Conservation (phyloP, 345 rosid genomes). For the Erysimum cheiranthoides region DNA sequence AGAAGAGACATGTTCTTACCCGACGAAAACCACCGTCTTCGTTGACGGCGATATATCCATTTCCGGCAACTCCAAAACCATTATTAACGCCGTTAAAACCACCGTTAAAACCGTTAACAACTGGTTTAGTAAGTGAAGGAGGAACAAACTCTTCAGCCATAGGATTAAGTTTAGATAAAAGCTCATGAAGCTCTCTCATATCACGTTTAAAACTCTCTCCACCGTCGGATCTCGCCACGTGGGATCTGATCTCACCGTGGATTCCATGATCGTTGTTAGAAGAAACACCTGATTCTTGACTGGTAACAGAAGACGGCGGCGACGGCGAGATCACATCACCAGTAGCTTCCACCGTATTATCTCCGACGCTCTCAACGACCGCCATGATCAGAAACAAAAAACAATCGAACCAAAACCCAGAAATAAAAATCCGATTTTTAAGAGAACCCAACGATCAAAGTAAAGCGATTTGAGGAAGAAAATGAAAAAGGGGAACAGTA, state of each 20-base stretch:
- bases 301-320: constrained; percentile 49
- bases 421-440: constrained; percentile 32
- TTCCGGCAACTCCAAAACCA: constrained; percentile 40
- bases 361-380: constrained; percentile 59
- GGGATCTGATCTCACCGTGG: constrained; percentile 49
- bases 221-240: constrained; percentile 48
- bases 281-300: constrained; percentile 51
- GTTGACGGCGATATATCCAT: constrained; percentile 52
- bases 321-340: constrained; percentile 43
- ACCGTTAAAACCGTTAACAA: constrained; percentile 45
- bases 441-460: constrained; percentile 37
- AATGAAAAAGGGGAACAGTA: constrained; percentile 29
- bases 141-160: constrained; percentile 96
- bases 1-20: constrained; percentile 48
- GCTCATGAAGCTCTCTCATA: constrained; percentile 81
- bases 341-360: constrained; percentile 41
- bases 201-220: constrained; percentile 62
- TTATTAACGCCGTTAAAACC: constrained; percentile 52
- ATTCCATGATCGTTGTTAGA: constrained; percentile 49
- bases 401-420: constrained; percentile 3
- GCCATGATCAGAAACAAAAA: constrained; percentile 55
- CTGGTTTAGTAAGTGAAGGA: constrained; percentile 61
- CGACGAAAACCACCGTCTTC: constrained; percentile 56
- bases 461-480: constrained; percentile 17
- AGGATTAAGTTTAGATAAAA: constrained; percentile 90